phyloP scores from a whole-genome alignment of 1,284 basidiomycete genomes.

The Cutaneotrichosporon sp. region DNA sequence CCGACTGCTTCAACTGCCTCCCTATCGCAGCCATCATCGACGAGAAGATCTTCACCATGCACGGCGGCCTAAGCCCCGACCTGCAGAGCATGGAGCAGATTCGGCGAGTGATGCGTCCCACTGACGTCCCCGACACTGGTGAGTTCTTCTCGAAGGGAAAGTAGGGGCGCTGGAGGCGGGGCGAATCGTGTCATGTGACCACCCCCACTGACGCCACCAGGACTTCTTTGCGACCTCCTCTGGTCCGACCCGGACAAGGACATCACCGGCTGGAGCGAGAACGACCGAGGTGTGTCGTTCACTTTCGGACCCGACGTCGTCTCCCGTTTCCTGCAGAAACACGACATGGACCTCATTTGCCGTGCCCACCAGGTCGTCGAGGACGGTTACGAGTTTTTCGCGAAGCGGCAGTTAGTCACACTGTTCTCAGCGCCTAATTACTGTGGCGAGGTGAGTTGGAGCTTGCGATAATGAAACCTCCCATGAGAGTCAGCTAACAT shows the following conservation, averaged over 20 bases:
- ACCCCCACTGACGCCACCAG: constrained; percentile 46
- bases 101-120: constrained; percentile 96
- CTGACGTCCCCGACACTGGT: constrained; percentile 98
- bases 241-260: constrained; percentile 99
- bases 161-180: too few relatives aligned
- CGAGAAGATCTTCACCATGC: constrained; percentile 59
- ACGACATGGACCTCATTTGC: constrained; percentile 99
- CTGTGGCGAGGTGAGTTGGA: constrained; percentile 64
- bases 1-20: constrained; percentile 61
- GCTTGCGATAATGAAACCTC: background rate
- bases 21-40: constrained; percentile 62
- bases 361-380: constrained; percentile 97
- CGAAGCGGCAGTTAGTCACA: constrained; percentile 94
- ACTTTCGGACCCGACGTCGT: constrained; percentile 94
- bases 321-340: constrained; percentile 95
- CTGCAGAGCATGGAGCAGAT: constrained; percentile 99
- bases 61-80: constrained; percentile 68
- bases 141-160: too few relatives aligned
- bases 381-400: constrained; percentile 99
- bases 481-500: background rate
- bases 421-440: constrained; percentile 98
- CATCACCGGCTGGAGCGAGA: constrained; percentile 98
- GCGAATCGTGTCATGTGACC: background rate
- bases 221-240: constrained; percentile 89
- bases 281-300: constrained; percentile 90